A percentile compares a stretch with the other conserved stretches of the same genome.
Conservation (phyloP, 129 eudicot genomes). For the Chrysanthemum lavandulifolium region DNA sequence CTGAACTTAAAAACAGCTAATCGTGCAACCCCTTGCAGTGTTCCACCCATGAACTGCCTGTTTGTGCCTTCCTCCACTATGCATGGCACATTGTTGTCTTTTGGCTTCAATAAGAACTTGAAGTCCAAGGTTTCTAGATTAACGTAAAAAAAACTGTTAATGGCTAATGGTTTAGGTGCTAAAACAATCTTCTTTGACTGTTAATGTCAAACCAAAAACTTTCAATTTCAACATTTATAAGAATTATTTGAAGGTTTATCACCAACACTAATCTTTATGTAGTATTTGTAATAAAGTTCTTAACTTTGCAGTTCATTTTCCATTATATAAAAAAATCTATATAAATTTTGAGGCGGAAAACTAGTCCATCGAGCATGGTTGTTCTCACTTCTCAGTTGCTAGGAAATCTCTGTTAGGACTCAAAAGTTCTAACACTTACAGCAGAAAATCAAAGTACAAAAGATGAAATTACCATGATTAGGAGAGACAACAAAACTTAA, state of each 20-base stretch:
- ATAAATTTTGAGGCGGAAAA: constrained; percentile 1
- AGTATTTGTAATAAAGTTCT: background rate
- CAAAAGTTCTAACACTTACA: background rate
- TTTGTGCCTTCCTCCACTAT: constrained; percentile 88
- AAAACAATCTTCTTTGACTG: constrained; percentile 9
- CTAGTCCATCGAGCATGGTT: background rate
- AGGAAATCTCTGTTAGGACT: constrained; percentile 1
- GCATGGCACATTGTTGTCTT: constrained; percentile 51
- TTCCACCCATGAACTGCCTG: constrained; percentile 71
- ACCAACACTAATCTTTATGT: background rate
- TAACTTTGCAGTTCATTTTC: background rate
- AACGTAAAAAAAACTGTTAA: background rate
- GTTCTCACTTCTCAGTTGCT: background rate
- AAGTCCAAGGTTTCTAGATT: constrained; percentile 82
- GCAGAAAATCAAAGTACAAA: constrained; percentile 3
- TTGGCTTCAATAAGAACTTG: constrained; percentile 88
- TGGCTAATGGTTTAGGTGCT: background rate
- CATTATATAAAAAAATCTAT: background rate
- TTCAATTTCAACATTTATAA: constrained; percentile 14
- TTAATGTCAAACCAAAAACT: constrained; percentile 13
- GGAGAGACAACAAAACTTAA: constrained; percentile 96
- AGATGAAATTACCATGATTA: constrained; percentile 67
- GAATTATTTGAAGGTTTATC: background rate
- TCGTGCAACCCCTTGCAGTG: constrained; percentile 74
- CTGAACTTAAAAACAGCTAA: constrained; percentile 64